Evolutionary conservation across 2,329 filamentous ascomycete species (phyloP).

Genomic region (Ascochyta clinopodiicola): DNA sequence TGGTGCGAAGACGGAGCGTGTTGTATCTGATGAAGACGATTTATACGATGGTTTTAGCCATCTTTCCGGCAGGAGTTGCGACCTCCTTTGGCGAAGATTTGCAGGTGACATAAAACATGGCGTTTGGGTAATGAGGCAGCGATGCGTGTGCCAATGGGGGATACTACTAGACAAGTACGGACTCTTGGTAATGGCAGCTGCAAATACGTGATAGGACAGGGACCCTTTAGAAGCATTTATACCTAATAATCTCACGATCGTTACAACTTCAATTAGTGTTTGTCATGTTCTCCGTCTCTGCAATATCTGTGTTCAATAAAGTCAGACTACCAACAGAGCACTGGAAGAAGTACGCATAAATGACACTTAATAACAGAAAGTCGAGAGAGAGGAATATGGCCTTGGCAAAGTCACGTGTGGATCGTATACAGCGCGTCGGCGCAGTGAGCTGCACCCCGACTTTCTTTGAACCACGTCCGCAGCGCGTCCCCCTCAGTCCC

Average conservation of each 20-base stretch:
- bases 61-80: slow-evolving; percentile 12
- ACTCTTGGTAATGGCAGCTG: slow-evolving; percentile 37
- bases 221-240: slow-evolving; percentile 27
- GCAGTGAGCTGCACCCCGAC: slow-evolving; percentile 29
- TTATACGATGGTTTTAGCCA: slow-evolving; percentile 24
- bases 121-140: slow-evolving; percentile 33
- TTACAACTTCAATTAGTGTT: slow-evolving; percentile 11
- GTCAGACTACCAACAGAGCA: too few relatives aligned
- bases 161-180: slow-evolving; percentile 19
- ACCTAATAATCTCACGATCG: slow-evolving; percentile 42
- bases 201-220: slow-evolving; percentile 29
- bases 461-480: slow-evolving; percentile 33
- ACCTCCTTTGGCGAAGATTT: slow-evolving; percentile 11
- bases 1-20: background rate
- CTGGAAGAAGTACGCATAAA: background rate
- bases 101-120: slow-evolving; percentile 18
- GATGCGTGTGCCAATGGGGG: slow-evolving; percentile 19
- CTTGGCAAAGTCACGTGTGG: slow-evolving; percentile 13
- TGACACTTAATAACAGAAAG: background rate
- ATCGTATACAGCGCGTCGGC: slow-evolving; percentile 27
- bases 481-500: slow-evolving; percentile 15
- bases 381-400: background rate
- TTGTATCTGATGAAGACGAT: slow-evolving; percentile 3
- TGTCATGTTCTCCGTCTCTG: background rate
- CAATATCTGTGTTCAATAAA: background rate